These are phyloP conservation scores for Manihot esculenta DNA, from an alignment of 441 rosid genomes.

Conservation along the genomic window DNA sequence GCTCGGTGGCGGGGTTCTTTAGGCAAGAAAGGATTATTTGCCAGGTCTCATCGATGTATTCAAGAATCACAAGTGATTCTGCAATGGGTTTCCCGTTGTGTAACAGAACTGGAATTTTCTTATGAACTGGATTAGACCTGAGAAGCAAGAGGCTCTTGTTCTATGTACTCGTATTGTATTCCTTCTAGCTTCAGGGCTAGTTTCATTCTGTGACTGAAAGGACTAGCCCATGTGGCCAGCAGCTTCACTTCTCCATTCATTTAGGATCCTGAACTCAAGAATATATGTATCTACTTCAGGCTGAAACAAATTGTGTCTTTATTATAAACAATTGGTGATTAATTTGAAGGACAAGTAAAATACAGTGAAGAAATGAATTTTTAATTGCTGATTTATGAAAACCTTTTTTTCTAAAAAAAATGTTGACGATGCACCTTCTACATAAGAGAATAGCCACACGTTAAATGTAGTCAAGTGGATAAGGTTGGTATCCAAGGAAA, in stretches of 20 bases:
- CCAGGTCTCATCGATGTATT: slow-evolving; percentile 22
- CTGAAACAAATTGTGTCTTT: too few relatives aligned
- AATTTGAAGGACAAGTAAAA: too few relatives aligned
- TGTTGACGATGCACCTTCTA: too few relatives aligned
- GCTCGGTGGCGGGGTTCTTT: background rate
- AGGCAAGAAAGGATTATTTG: slow-evolving; percentile 9
- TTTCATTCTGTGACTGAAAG: slow-evolving; percentile 37
- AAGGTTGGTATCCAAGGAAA: too few relatives aligned
- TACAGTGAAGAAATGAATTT: too few relatives aligned
- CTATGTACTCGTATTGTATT: slow-evolving; percentile 17
- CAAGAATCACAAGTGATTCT: too few relatives aligned
- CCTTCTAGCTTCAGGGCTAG: slow-evolving; percentile 28
- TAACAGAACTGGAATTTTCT: slow-evolving; percentile 2
- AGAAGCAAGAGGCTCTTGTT: slow-evolving; percentile 11
- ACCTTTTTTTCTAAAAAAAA: too few relatives aligned
- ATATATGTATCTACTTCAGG: too few relatives aligned
- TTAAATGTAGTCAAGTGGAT: too few relatives aligned
- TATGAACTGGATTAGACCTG: background rate
- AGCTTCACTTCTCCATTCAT: slow-evolving; percentile 41
- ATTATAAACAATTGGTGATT: too few relatives aligned
- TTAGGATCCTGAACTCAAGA: background rate
- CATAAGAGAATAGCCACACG: too few relatives aligned
- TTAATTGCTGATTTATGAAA: too few relatives aligned
- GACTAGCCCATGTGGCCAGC: slow-evolving; percentile 39
- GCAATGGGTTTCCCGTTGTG: slow-evolving; percentile 6